Conservation (phyloP, 2,329 filamentous ascomycete species). For the Trichoderma pleuroti region DNA sequence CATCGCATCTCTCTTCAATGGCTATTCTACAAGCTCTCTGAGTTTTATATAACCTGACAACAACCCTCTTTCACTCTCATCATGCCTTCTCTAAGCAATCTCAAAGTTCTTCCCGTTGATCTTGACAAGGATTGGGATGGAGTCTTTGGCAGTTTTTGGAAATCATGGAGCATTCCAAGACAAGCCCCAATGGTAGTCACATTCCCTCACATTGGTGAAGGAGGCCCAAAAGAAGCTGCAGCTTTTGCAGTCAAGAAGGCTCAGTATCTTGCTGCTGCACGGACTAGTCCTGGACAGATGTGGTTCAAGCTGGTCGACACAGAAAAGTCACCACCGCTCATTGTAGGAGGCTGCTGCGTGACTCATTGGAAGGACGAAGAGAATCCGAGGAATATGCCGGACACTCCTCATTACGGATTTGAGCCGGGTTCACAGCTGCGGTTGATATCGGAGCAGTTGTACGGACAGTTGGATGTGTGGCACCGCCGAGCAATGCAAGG, state of each 20-base stretch:
- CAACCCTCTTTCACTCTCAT: background rate
- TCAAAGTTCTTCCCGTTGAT: background rate
- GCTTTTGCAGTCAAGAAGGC: background rate
- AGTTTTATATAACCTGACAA: background rate
- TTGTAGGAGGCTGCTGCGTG: background rate
- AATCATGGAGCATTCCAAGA: constrained; percentile 3
- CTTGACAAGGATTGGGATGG: constrained; percentile 5
- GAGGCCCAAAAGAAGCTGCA: background rate
- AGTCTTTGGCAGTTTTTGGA: background rate
- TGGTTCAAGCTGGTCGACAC: constrained; percentile 1
- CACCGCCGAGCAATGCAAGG: background rate
- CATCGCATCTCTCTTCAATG: background rate
- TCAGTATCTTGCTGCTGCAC: background rate
- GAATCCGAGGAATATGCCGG: background rate
- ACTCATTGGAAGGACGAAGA: background rate
- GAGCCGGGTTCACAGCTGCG: background rate
- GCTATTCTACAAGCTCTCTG: background rate
- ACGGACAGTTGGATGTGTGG: background rate
- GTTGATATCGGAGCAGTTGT: background rate
- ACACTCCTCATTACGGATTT: background rate
- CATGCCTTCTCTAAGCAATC: background rate
- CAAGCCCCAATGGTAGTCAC: constrained; percentile 7
- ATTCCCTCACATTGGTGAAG: constrained; percentile 4
- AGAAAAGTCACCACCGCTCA: background rate
- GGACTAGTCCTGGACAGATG: background rate